These are phyloP conservation scores for Colletotrichum simmondsii DNA, from an alignment of 2,329 filamentous ascomycete genomes.

Conservation along the genomic window DNA sequence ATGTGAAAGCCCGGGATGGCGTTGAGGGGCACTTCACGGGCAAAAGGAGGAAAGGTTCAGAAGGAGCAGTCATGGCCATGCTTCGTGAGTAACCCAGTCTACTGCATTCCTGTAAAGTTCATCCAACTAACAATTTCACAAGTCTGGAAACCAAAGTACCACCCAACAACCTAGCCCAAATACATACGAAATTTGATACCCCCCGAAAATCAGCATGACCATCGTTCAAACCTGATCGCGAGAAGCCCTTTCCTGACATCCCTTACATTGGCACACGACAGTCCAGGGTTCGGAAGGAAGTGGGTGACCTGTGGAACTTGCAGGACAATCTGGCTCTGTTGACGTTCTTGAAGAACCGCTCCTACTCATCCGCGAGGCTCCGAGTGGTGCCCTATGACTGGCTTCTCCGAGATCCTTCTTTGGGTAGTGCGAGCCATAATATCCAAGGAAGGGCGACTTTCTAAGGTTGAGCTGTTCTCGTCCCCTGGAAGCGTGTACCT, in stretches of 20 bases:
- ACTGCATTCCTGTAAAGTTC: not conserved
- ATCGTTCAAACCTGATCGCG: not conserved
- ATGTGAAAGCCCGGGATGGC: not conserved
- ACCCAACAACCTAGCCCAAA: slow-evolving; percentile 1
- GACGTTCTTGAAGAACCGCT: not conserved
- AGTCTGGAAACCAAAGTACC: slow-evolving; percentile 3
- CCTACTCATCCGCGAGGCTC: not conserved
- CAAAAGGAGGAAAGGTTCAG: not conserved
- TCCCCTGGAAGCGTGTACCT: too few species aligned
- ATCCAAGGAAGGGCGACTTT: too few species aligned
- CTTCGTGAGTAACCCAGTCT: slow-evolving; percentile 16
- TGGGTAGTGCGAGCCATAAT: not conserved
- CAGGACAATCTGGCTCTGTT: not conserved
- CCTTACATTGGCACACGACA: not conserved
- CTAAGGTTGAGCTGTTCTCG: too few species aligned
- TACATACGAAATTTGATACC: slow-evolving; percentile 32
- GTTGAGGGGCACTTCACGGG: not conserved
- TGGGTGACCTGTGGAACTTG: not conserved
- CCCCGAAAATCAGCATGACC: not conserved
- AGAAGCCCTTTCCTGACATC: not conserved
- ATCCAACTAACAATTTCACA: not conserved
- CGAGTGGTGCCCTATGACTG: not conserved
- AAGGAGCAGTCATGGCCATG: slow-evolving; percentile 22
- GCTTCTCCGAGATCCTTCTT: not conserved
- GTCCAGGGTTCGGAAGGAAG: not conserved